phyloP scores from a whole-genome alignment of 1,139 yeast genomes.

The Suzukiozyma palmioleophila region DNA sequence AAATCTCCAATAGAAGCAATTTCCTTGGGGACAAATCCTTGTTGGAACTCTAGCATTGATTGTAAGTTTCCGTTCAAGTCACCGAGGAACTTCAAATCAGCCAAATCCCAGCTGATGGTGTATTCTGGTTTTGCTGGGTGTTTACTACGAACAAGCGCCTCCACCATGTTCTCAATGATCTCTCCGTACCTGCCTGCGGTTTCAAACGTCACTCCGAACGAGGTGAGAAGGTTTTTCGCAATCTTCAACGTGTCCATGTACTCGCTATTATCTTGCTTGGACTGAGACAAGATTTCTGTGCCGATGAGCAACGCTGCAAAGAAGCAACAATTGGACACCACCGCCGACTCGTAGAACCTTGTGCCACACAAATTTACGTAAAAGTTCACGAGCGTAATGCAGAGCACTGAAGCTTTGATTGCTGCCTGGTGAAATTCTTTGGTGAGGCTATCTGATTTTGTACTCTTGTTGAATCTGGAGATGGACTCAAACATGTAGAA shows the following conservation, averaged over 20 bases:
- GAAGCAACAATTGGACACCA: slow-evolving; percentile 14
- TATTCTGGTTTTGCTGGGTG: slow-evolving; percentile 4
- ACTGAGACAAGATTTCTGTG: slow-evolving; percentile 7
- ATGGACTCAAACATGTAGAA: slow-evolving; percentile 32
- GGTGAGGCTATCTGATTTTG: slow-evolving; percentile 5
- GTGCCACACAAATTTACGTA: slow-evolving; percentile 12
- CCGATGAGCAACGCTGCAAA: slow-evolving; percentile 16
- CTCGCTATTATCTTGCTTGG: slow-evolving; percentile 5
- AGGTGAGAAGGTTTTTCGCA: slow-evolving; percentile 11
- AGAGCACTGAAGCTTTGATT: slow-evolving; percentile 14
- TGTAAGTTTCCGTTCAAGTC: slow-evolving; percentile 14
- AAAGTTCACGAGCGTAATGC: slow-evolving; percentile 14
- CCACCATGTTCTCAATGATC: slow-evolving; percentile 13
- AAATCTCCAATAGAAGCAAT: slow-evolving; percentile 11
- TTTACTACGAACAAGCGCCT: slow-evolving; percentile 10
- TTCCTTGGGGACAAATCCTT: slow-evolving; percentile 18
- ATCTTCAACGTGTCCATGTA: slow-evolving; percentile 11
- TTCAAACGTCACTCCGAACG: slow-evolving; percentile 10
- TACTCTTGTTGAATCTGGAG: slow-evolving; percentile 8
- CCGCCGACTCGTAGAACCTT: slow-evolving; percentile 13
- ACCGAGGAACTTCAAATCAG: slow-evolving; percentile 13
- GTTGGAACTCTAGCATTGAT: slow-evolving; percentile 17
- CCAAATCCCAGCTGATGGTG: slow-evolving; percentile 7
- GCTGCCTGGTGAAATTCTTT: slow-evolving; percentile 14
- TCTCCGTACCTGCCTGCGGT: slow-evolving; percentile 14